Percentiles rank a stretch among this genome's conserved stretches.
Conservation (phyloP, 306 rosid genomes). For the Fragaria vesca region DNA sequence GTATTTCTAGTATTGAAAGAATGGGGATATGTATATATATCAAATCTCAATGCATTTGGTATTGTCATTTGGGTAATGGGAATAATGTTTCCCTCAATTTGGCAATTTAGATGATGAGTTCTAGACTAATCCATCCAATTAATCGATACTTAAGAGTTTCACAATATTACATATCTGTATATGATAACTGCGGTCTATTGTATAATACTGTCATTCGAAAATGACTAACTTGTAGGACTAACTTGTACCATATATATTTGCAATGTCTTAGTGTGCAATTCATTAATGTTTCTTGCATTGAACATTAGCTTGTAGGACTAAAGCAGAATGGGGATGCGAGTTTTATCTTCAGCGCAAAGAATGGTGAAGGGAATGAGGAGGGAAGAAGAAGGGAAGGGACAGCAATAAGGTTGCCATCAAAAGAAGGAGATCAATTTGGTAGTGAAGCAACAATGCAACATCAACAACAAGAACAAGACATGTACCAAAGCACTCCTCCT, state of each 20-base stretch:
- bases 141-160: background rate
- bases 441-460: slow-evolving; percentile 36
- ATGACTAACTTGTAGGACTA: background rate
- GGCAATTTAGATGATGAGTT: background rate
- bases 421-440: slow-evolving; percentile 36
- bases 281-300: background rate
- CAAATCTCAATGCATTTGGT: background rate
- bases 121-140: background rate
- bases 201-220: background rate
- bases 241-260: background rate
- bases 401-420: slow-evolving; percentile 34
- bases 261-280: background rate
- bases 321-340: slow-evolving; percentile 48
- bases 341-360: slow-evolving; percentile 44
- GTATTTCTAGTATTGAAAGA: background rate
- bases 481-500: slow-evolving; percentile 35
- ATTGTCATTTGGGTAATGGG: background rate
- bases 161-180: background rate
- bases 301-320: slow-evolving; percentile 39
- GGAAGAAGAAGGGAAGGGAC: slow-evolving; percentile 47
- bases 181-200: background rate
- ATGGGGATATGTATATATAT: background rate
- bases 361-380: slow-evolving; percentile 33
- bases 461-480: slow-evolving; percentile 23
- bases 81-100: background rate